phyloP scores from a whole-genome alignment of 2,329 filamentous ascomycete species.

The Pezicula carpinea region DNA sequence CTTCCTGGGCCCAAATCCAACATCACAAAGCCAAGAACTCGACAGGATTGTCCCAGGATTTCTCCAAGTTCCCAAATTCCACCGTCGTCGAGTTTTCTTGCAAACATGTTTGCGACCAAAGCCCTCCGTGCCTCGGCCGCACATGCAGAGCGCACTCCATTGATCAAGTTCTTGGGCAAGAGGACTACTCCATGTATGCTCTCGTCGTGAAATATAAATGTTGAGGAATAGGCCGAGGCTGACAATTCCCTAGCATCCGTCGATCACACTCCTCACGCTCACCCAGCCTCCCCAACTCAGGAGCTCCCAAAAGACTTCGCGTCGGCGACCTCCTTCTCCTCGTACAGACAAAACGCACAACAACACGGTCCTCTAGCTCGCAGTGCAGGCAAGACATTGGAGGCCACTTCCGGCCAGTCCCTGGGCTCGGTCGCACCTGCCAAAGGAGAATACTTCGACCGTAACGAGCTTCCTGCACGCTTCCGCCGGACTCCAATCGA shows the following conservation, averaged over 20 bases:
- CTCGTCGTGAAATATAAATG: background rate
- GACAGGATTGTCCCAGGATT: background rate
- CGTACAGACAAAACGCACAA: slow-evolving; percentile 53
- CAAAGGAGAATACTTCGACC: slow-evolving; percentile 79
- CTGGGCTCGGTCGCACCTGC: slow-evolving; percentile 69
- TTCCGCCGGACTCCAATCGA: slow-evolving; percentile 75
- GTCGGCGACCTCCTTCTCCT: slow-evolving; percentile 45
- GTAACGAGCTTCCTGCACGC: slow-evolving; percentile 77
- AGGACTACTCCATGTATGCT: slow-evolving; percentile 33
- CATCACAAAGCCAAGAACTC: too few relatives aligned
- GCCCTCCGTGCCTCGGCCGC: slow-evolving; percentile 29
- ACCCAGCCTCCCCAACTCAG: slow-evolving; percentile 50
- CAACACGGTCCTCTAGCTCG: slow-evolving; percentile 52
- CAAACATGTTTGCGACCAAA: slow-evolving; percentile 33
- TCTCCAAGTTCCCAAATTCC: background rate
- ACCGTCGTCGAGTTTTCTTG: background rate
- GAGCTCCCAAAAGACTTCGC: slow-evolving; percentile 53
- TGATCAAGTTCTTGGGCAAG: slow-evolving; percentile 39
- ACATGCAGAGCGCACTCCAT: slow-evolving; percentile 30
- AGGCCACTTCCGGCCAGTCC: slow-evolving; percentile 48
- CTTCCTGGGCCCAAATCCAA: too few relatives aligned
- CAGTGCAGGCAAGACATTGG: slow-evolving; percentile 20
- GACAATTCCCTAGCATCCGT: slow-evolving; percentile 38
- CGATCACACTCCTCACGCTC: slow-evolving; percentile 53
- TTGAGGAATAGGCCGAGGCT: slow-evolving; percentile 4